Conservation (phyloP, 257 asterid species). For the Handroanthus guayacan region DNA sequence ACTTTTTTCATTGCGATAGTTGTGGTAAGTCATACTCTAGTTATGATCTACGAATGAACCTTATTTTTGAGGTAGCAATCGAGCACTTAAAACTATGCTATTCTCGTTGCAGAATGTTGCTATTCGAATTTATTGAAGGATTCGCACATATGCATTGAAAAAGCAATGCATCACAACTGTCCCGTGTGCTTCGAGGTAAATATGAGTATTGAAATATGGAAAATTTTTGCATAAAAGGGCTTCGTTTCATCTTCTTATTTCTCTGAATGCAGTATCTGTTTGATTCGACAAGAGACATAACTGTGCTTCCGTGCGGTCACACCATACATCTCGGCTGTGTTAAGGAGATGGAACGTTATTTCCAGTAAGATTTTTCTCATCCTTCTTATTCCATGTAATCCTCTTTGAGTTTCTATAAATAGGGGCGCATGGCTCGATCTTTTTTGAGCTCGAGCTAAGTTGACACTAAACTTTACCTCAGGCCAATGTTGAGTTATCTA, state of each 20-base stretch:
- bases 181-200: slow-evolving; percentile 81
- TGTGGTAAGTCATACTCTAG: slow-evolving; percentile 50
- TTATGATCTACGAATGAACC: background rate
- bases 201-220: background rate
- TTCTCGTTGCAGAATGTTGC: slow-evolving; percentile 62
- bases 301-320: slow-evolving; percentile 71
- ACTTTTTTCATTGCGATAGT: slow-evolving; percentile 64
- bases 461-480: too few relatives aligned
- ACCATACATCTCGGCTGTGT: slow-evolving; percentile 75
- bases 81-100: background rate
- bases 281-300: slow-evolving; percentile 59
- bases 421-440: too few relatives aligned
- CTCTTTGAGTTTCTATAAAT: too few relatives aligned
- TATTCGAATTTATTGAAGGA: slow-evolving; percentile 59
- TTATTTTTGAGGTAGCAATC: background rate
- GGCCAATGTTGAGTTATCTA: too few relatives aligned
- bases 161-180: slow-evolving; percentile 84
- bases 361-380: slow-evolving; percentile 47
- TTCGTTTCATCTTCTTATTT: slow-evolving; percentile 1
- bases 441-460: too few relatives aligned
- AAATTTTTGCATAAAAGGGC: background rate
- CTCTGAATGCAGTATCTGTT: slow-evolving; percentile 58
- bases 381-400: background rate
- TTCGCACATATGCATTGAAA: slow-evolving; percentile 67
- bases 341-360: slow-evolving; percentile 62